Base-by-base conservation (phyloP, 1,284 basidiomycete species). In the Marasmius tenuissimus region DNA sequence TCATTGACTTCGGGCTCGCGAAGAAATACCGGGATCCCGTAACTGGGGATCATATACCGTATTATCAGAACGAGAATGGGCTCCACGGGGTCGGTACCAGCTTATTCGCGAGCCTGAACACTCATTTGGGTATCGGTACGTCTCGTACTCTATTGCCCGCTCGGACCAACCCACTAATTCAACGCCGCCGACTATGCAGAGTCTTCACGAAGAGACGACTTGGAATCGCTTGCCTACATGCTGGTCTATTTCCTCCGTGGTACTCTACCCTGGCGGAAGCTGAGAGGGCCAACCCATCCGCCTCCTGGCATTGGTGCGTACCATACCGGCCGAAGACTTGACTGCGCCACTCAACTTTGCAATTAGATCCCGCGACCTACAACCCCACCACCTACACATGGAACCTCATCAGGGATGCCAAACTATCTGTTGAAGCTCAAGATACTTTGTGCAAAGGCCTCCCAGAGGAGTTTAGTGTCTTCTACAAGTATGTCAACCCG, bases 1-100 rank as follows among this genome's bases (percentile, higher is more conserved):
- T 98, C 67, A 98, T 98, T 72, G 97, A 98, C 80, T 98, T 98
- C 76, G 96, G 96, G 61, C 88, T 98, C 49, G 95, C 96, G 8
- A 97, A 97, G 77, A 96, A 96, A 75, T 98, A 92, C 78, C 87
- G 95, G 53, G 94, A 98, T 76, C 79, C 91, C 9, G 87, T 88
- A 69, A 96, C 94, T 1, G 88, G 91, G 67, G 81, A 87, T 55
- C 96, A 98, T 77, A 93, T 98, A 66, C 92, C 94, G 4, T 97
- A 96, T 82, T 85, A 89, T 68, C 94, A 96, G 75, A 93, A 96
- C 74, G 91, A 92, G 70, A 93, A 96, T 74, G 91, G 92, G 70
- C 91, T 92, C 74, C 88, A 91, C 62, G 89, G 89, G 58, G 96
- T 97, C 47, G 96, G 96, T 59, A 98, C 96, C 0, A 94, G 93